These are phyloP conservation scores for Podospora sp. DNA, from an alignment of 495 filamentous ascomycete genomes.

Conservation along the genomic window DNA sequence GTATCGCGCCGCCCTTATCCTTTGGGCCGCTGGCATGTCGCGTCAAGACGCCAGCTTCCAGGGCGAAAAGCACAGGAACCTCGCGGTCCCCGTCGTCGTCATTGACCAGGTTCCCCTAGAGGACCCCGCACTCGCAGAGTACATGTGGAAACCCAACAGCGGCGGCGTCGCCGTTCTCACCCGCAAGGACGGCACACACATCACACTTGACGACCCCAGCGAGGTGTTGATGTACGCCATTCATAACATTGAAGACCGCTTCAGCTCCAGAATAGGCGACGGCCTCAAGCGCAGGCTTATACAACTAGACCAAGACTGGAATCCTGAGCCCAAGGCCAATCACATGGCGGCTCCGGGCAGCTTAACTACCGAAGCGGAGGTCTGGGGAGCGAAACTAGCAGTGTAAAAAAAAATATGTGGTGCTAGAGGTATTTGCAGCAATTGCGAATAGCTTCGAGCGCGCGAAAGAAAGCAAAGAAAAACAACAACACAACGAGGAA, in stretches of 20 bases:
- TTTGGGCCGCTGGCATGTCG: slow-evolving; percentile 51
- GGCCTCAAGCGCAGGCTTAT: slow-evolving; percentile 52
- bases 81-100: slow-evolving; percentile 25
- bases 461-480: no score
- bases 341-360: no score
- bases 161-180: slow-evolving; percentile 42
- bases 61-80: slow-evolving; percentile 25
- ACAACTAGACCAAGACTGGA: slow-evolving; percentile 40
- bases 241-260: slow-evolving; percentile 47
- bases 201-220: slow-evolving; percentile 41
- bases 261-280: slow-evolving; percentile 45
- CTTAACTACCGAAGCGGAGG: no score
- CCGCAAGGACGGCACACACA: slow-evolving; percentile 30
- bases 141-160: slow-evolving; percentile 40
- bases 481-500: no score
- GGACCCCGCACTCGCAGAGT: slow-evolving; percentile 40
- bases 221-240: slow-evolving; percentile 49
- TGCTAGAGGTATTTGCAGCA: no score
- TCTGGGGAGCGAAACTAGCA: no score
- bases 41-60: slow-evolving; percentile 41
- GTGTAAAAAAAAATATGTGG: no score
- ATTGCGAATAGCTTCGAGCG: no score
- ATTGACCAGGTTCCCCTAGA: slow-evolving; percentile 46
- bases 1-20: slow-evolving; percentile 54
- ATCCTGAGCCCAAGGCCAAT: slow-evolving; percentile 24